A percentile compares a stretch with the other conserved stretches of the same genome.
Evolutionary conservation across 495 filamentous ascomycete genomes (phyloP).

Genomic region (Tuber brumale): DNA sequence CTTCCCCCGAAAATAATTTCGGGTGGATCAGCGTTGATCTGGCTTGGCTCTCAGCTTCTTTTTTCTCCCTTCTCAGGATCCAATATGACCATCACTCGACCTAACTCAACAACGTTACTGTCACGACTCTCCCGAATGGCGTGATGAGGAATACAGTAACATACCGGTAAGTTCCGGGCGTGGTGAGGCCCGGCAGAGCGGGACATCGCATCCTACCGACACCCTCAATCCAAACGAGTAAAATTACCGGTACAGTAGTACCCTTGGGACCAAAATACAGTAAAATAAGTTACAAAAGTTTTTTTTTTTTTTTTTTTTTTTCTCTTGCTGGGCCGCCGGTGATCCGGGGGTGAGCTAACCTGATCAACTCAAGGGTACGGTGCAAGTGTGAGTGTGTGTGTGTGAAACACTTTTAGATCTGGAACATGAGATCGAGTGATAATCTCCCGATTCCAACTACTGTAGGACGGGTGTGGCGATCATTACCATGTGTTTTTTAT

Average conservation of each 20-base stretch:
- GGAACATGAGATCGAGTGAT: neutral
- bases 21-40: neutral
- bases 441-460: neutral
- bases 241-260: neutral
- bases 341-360: neutral
- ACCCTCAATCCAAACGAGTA: neutral
- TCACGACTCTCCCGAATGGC: neutral
- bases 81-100: neutral
- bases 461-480: neutral
- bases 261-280: neutral
- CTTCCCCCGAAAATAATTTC: neutral
- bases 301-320: too few relatives aligned
- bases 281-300: too few relatives aligned
- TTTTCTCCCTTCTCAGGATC: neutral
- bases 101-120: neutral
- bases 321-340: neutral
- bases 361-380: neutral
- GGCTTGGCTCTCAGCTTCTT: neutral
- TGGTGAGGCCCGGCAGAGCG: neutral
- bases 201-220: too few relatives aligned
- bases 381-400: neutral
- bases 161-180: neutral
- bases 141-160: neutral
- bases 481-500: neutral
- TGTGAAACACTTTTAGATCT: neutral